phyloP scores from a whole-genome alignment of 495 filamentous ascomycete genomes.

The Darksidea phi region DNA sequence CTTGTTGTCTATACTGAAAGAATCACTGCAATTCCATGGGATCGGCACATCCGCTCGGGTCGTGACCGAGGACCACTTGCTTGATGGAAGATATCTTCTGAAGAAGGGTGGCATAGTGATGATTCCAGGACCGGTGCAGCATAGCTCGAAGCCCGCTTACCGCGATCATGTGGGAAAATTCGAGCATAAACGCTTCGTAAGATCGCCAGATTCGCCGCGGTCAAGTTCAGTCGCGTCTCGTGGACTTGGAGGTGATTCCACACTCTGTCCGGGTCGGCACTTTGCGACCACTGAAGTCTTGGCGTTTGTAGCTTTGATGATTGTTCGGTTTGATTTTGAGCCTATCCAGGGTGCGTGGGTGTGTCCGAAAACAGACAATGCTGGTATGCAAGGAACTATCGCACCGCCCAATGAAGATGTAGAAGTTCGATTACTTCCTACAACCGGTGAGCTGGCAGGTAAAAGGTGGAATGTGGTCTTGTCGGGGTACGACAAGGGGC shows the following conservation, averaged over 20 bases:
- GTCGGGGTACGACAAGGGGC: constrained; percentile 5
- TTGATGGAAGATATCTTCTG: constrained; percentile 28
- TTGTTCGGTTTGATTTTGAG: constrained; percentile 25
- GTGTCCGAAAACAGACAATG: constrained; percentile 19
- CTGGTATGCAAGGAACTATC: constrained; percentile 8
- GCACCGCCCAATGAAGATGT: constrained; percentile 17
- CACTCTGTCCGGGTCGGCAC: constrained; percentile 32
- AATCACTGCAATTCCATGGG: constrained; percentile 16
- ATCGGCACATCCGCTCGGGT: constrained; percentile 22
- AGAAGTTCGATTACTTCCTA: constrained; percentile 5
- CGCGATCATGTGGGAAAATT: constrained; percentile 24
- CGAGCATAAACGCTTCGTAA: constrained; percentile 27
- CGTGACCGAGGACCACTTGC: constrained; percentile 26
- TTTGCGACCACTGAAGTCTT: constrained; percentile 32
- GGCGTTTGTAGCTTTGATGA: constrained; percentile 23
- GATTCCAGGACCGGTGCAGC: constrained; percentile 22
- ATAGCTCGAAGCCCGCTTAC: constrained; percentile 12
- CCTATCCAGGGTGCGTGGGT: constrained; percentile 13
- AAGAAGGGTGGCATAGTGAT: constrained; percentile 31
- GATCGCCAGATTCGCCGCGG: constrained; percentile 7
- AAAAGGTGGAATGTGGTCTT: constrained; percentile 18
- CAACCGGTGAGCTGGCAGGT: background rate
- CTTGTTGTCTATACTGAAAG: constrained; percentile 14
- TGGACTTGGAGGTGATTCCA: constrained; percentile 25
- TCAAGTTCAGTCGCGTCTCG: constrained; percentile 24